Base-by-base conservation (phyloP, 1,139 yeast species). In the Protomyces lactucae-debilis region DNA sequence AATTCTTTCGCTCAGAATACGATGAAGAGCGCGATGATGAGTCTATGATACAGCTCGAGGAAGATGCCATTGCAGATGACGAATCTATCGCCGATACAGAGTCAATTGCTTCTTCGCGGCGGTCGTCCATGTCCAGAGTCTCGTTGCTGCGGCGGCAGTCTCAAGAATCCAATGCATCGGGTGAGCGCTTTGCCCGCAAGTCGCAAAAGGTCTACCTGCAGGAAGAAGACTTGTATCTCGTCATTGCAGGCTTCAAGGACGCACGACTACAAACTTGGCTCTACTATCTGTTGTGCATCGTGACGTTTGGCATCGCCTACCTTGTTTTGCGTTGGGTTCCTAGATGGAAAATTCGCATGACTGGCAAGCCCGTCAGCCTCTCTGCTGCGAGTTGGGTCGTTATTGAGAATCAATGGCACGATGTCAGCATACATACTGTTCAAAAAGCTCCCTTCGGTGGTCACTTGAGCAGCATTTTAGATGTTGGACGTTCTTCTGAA, bases 311-410 rank as follows among this genome's bases (percentile, higher is more conserved):
- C 0, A 59, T 90, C 3, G 85, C 85, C 0, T 92, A 85, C 71
- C 77, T 95, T 64, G 67, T 88, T 0, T 76, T 90, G 67, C 79
- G 96, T 69, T 93, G 99, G 99, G 73, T 89, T 52, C 98, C 99
- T 0, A 80, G 85, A 57, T 85, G 84, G 73, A 80, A 88, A 68
- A 83, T 93, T 57, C 80, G 80, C 61, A 76, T 90, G 67, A 79
- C 83, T 76, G 98, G 97, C 2, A 76, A 76, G 21, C 80, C 80
- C 39, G 79, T 83, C 6, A 85, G 95, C 0, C 78, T 95, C 68
- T 97, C 91, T 0, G 80, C 80, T 67, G 88, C 97, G 40, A 95
- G 90, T 71, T 90, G 97, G 96, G 87, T 93, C 46, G 96, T 91
- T 18, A 81, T 95, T 53, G 99, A 93, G 73, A 95, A 90, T 70